phyloP scores from a whole-genome alignment of 441 rosid genomes.

The Brassica hybrid region DNA sequence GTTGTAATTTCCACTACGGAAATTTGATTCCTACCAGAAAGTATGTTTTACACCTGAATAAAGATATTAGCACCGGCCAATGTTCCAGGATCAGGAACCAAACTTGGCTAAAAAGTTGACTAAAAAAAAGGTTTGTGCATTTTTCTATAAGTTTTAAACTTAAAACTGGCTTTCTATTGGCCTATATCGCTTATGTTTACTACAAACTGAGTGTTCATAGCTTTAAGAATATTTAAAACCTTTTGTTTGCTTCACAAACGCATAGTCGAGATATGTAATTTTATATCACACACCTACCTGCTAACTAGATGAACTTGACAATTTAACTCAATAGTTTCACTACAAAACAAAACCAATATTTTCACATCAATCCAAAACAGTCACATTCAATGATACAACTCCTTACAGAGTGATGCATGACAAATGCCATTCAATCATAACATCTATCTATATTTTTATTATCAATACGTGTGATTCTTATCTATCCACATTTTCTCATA shows the following conservation, averaged over 20 bases:
- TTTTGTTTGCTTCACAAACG: neutral
- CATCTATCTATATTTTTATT: neutral
- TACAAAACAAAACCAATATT: conserved; percentile 1
- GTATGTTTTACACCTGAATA: too few relatives aligned
- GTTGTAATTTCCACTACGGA: too few relatives aligned
- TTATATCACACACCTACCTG: neutral
- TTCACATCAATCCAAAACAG: conserved; percentile 28
- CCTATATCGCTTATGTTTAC: neutral
- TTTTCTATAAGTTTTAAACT: neutral
- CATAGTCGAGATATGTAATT: neutral
- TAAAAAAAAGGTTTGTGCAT: neutral
- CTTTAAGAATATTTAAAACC: too few relatives aligned
- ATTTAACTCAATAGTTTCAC: neutral
- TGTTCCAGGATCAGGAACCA: too few relatives aligned
- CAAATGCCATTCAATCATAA: conserved; percentile 31
- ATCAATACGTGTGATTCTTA: conserved; percentile 34
- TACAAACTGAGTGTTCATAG: neutral
- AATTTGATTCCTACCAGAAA: too few relatives aligned
- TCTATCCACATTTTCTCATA: conserved; percentile 33
- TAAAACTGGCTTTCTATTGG: neutral
- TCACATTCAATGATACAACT: conserved; percentile 25
- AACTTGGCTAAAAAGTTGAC: too few relatives aligned
- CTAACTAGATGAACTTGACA: neutral
- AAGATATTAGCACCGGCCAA: too few relatives aligned
- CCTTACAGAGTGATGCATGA: conserved; percentile 9